Evolutionary conservation across 202 grass and related monocot genomes (phyloP).

Genomic region (Bolboschoenoplectus hybrid): DNA sequence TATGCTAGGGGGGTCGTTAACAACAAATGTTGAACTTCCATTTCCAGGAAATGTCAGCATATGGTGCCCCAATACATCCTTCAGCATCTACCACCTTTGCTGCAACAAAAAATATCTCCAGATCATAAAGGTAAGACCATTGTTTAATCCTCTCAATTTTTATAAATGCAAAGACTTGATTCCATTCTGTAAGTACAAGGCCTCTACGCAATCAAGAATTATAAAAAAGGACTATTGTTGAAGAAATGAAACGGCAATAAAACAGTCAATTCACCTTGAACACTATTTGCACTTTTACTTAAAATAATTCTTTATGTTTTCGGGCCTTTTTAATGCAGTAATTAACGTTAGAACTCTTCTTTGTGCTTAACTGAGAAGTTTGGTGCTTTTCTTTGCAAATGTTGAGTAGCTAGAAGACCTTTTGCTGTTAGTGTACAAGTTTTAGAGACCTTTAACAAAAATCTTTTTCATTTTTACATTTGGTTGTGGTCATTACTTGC

Average conservation of each 20-base stretch:
- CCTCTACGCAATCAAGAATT: background rate
- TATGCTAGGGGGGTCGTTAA: background rate
- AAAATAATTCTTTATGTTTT: background rate
- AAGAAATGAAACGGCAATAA: background rate
- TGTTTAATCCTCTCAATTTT: background rate
- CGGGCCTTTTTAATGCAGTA: background rate
- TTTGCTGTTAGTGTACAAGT: constrained; percentile 9
- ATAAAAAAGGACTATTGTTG: background rate
- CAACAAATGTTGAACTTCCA: background rate
- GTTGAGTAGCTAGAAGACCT: background rate
- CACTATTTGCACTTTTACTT: background rate
- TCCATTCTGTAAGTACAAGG: background rate
- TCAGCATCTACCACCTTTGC: constrained; percentile 27
- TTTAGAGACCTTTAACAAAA: background rate
- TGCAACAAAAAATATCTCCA: constrained; percentile 23
- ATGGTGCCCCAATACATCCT: constrained; percentile 33
- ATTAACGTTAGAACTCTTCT: background rate
- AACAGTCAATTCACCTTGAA: background rate
- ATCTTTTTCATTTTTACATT: background rate
- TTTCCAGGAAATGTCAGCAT: constrained; percentile 29
- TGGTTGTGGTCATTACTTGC: no score
- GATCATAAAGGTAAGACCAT: constrained; percentile 30
- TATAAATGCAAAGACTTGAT: background rate
- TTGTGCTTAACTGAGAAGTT: background rate
- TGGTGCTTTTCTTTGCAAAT: no score